These are phyloP conservation scores for Cladosporium colombiae DNA, from an alignment of 2,329 filamentous ascomycete species.

Conservation along the genomic window DNA sequence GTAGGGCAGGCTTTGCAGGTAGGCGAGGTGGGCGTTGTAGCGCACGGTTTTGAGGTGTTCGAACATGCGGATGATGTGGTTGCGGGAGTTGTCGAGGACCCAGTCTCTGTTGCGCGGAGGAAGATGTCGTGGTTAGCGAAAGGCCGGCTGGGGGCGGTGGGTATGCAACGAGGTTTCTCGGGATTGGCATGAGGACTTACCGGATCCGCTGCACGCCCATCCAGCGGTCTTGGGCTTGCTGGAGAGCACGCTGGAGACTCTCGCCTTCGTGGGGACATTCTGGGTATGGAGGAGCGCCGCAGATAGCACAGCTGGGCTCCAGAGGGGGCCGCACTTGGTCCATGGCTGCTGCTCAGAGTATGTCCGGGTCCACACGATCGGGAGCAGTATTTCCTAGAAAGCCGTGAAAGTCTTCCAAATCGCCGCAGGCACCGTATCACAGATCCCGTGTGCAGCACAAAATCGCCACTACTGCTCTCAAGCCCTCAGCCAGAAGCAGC, in stretches of 20 bases:
- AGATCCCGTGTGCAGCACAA: neutral
- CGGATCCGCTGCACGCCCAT: constrained; percentile 30
- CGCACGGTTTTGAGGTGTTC: constrained; percentile 43
- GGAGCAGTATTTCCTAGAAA: neutral
- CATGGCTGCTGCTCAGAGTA: neutral
- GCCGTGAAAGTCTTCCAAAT: neutral
- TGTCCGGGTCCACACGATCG: neutral
- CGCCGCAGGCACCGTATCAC: neutral
- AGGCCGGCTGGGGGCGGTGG: neutral
- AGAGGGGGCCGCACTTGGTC: neutral
- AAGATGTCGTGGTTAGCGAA: neutral
- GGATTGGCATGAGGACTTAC: constrained; percentile 22
- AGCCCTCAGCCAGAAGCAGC: constrained; percentile 2
- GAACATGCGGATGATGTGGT: constrained; percentile 48
- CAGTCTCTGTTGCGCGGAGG: constrained; percentile 41
- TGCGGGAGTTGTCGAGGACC: constrained; percentile 48
- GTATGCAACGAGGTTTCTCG: neutral
- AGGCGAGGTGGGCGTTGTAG: constrained; percentile 44
- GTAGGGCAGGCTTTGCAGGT: constrained; percentile 48
- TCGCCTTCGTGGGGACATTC: constrained; percentile 40
- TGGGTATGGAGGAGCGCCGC: constrained; percentile 34
- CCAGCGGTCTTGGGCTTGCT: constrained; percentile 37
- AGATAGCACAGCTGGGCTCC: constrained; percentile 38
- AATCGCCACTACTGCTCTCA: constrained; percentile 2
- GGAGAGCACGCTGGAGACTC: constrained; percentile 35